phyloP scores from a whole-genome alignment of 2,329 filamentous ascomycete species.

The Blumeriella jaapii region DNA sequence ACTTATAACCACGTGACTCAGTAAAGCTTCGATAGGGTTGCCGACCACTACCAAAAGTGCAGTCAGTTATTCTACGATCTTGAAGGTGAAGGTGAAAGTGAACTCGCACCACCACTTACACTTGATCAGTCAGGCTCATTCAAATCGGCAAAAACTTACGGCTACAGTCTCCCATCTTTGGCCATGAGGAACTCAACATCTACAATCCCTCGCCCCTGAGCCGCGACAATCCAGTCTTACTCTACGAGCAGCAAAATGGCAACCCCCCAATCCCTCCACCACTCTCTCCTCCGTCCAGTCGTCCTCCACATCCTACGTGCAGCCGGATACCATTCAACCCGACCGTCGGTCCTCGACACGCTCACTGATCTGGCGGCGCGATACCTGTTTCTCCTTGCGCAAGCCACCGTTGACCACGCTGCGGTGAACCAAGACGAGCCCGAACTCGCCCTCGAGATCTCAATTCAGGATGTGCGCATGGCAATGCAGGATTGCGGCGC shows the following conservation, averaged over 20 bases:
- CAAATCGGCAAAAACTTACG: no score
- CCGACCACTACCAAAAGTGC: no score
- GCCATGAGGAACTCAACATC: conserved; percentile 20
- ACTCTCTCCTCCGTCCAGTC: conserved; percentile 73
- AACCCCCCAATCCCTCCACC: conserved; percentile 45
- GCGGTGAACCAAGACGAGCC: conserved; percentile 48
- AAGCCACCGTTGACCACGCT: conserved; percentile 60
- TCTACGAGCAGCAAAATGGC: conserved; percentile 18
- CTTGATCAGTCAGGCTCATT: no score
- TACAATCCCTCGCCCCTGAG: conserved; percentile 14
- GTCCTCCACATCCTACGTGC: conserved; percentile 87
- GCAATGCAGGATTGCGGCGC: conserved; percentile 74
- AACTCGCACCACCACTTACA: no score
- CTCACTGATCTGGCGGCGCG: conserved; percentile 77
- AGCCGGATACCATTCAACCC: conserved; percentile 76
- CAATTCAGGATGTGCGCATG: conserved; percentile 70
- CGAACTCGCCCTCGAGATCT: conserved; percentile 47
- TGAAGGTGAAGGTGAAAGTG: no score
- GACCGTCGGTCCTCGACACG: conserved; percentile 67
- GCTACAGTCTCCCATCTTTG: no score
- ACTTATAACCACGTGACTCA: no score
- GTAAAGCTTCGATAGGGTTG: no score
- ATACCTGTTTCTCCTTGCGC: conserved; percentile 66
- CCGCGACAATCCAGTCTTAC: no score
- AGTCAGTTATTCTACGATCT: no score